Base-by-base conservation (phyloP, 345 rosid genomes). In the Euclidium syriacum region DNA sequence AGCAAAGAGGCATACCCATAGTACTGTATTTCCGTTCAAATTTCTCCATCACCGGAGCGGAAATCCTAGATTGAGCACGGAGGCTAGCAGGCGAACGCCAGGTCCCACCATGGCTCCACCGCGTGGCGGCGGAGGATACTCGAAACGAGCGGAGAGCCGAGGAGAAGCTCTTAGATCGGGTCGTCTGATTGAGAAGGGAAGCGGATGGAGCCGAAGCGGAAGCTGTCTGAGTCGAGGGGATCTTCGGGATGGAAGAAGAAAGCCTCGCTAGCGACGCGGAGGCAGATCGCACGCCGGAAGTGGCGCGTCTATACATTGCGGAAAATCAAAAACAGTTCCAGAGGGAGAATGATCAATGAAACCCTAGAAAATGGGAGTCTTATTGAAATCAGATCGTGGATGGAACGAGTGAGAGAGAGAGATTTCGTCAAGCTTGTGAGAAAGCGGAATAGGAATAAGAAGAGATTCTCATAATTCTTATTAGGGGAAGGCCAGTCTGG, bases 1-100 rank as follows among this genome's bases (percentile, higher is more conserved):
- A 57, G 33, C 8, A 25, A 26, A 41, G 1, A 47, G 15, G 42
- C 33, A 27, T 81, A 85, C 91, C 88, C 48, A 77, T 70, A 35
- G 88, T 68, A 4, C 90, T 79, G 43, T 85, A 79, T 68, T 72
- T 83, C 7, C 90, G 55, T 48, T 77, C 77, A 26, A 88, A 77
- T 15, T 32, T 78, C 69, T 80, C 85, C 47, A 79, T 35, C 7
- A 68, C 64, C 1, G 92, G 81, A 62, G 73, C 47, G 0, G 56
- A 43, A 5, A 16, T 68, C 73, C 91, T 73, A 33, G 64, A 36
- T 64, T 77, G 88, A 46, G 78, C 67, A 19, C 85, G 83, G 17
- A 76, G 82, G 40, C 75, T 75, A 50, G 25, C 46, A 14, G 79
- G 79, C 1, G 79, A 73, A 4, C 72, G 19, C 82, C 82, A 78